A percentile compares a stretch with the other conserved stretches of the same genome.
Evolutionary conservation across 2,329 filamentous ascomycete genomes (phyloP).

Genomic region (Trichophyton schoenleinii): DNA sequence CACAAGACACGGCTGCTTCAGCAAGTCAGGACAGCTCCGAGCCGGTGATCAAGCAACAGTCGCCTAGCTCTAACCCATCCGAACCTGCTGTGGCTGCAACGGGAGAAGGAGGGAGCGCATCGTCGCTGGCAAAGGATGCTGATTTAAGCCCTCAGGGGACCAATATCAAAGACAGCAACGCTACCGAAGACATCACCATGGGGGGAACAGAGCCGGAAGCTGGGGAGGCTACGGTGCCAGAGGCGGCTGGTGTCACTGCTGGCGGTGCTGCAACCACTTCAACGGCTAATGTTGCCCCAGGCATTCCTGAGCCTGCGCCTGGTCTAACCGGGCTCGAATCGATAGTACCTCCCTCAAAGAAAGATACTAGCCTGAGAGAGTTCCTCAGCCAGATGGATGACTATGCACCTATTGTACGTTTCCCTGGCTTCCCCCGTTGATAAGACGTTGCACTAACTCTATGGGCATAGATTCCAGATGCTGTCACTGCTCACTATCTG

Average conservation of each 20-base stretch:
- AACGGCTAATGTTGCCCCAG: constrained; percentile 11
- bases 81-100: neutral
- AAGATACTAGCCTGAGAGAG: constrained; percentile 83
- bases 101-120: neutral
- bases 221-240: constrained; percentile 8
- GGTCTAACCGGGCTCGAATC: constrained; percentile 37
- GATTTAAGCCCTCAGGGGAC: constrained; percentile 3
- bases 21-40: neutral
- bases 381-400: constrained; percentile 96
- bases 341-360: constrained; percentile 54
- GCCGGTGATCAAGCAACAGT: neutral
- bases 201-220: constrained; percentile 12
- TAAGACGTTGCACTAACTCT: constrained; percentile 4
- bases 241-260: constrained; percentile 12
- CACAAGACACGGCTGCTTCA: neutral
- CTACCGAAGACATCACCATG: constrained; percentile 12
- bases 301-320: constrained; percentile 11
- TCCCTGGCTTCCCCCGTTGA: neutral
- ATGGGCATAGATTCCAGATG: constrained; percentile 68
- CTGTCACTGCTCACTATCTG: constrained; percentile 96
- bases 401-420: constrained; percentile 82
- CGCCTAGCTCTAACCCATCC: neutral
- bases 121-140: constrained; percentile 2
- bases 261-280: constrained; percentile 5
- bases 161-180: neutral